phyloP scores from a whole-genome alignment of 179 eudicot species.

The Carnegiea gigantea region DNA sequence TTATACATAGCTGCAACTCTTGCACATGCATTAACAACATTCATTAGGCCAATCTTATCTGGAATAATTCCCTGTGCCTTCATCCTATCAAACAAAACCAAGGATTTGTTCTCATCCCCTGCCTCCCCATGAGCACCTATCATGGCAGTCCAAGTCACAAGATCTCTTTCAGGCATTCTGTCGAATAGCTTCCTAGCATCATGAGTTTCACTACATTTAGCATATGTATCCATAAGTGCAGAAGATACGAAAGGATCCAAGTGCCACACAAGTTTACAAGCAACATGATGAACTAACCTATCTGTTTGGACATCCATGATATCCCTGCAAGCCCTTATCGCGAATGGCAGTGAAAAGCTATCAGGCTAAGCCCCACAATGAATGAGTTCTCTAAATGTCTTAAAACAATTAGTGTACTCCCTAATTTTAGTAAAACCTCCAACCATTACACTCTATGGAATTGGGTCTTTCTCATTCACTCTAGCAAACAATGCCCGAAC shows the following conservation, averaged over 20 bases:
- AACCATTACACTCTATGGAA: constrained; percentile 50
- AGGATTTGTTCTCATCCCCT: constrained; percentile 37
- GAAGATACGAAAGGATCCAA: constrained; percentile 37
- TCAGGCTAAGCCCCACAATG: constrained; percentile 39
- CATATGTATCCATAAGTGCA: constrained; percentile 52
- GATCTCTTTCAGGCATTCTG: constrained; percentile 44
- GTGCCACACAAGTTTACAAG: constrained; percentile 34
- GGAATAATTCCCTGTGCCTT: constrained; percentile 6
- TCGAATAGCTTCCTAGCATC: constrained; percentile 30
- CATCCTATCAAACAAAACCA: constrained; percentile 21
- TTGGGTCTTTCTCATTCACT: constrained; percentile 34
- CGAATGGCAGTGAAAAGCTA: constrained; percentile 49
- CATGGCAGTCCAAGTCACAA: constrained; percentile 60
- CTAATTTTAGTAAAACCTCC: constrained; percentile 50
- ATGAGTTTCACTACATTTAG: constrained; percentile 37
- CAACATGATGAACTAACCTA: constrained; percentile 40
- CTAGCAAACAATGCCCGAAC: constrained; percentile 36
- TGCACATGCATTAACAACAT: constrained; percentile 23
- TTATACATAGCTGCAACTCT: constrained; percentile 32
- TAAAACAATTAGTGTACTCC: constrained; percentile 33
- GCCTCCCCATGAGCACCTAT: constrained; percentile 45
- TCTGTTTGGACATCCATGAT: constrained; percentile 37
- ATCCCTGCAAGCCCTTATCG: constrained; percentile 52
- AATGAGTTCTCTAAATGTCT: constrained; percentile 44
- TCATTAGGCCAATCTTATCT: constrained; percentile 20